Conservation (phyloP, 495 filamentous ascomycete genomes). For the Baudoinia panamericana region DNA sequence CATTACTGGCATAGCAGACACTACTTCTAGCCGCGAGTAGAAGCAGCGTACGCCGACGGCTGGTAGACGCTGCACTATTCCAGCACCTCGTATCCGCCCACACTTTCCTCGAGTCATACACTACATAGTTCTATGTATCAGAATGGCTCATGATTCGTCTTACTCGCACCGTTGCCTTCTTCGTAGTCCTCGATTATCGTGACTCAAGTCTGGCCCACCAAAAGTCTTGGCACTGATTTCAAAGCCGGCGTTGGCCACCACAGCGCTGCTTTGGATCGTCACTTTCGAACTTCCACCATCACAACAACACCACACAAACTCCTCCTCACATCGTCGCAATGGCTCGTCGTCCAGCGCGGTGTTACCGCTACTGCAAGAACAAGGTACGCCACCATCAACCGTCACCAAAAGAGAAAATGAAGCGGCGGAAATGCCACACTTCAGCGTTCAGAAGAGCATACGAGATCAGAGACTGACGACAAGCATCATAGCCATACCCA, state of each 20-base stretch:
- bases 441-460: slow-evolving; percentile 9
- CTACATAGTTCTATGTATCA: no score
- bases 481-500: slow-evolving; percentile 67
- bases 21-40: no score
- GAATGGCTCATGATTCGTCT: no score
- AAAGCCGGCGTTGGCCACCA: slow-evolving; percentile 1
- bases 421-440: slow-evolving; percentile 4
- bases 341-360: slow-evolving; percentile 95
- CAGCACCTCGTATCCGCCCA: no score
- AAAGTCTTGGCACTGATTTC: slow-evolving; percentile 13
- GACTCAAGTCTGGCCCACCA: no score
- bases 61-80: no score
- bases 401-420: slow-evolving; percentile 7
- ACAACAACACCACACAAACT: slow-evolving; percentile 27
- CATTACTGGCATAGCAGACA: no score
- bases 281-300: slow-evolving; percentile 9
- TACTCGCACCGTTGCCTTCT: no score
- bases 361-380: slow-evolving; percentile 99
- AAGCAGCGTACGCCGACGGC: no score
- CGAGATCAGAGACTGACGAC: slow-evolving; percentile 22
- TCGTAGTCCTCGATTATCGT: no score
- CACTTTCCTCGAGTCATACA: no score
- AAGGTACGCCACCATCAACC: slow-evolving; percentile 53
- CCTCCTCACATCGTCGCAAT: slow-evolving; percentile 64
- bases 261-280: slow-evolving; percentile 5